Evolutionary conservation across 768 basidiomycete genomes (phyloP).

Genomic region (Termitomyces sp.): DNA sequence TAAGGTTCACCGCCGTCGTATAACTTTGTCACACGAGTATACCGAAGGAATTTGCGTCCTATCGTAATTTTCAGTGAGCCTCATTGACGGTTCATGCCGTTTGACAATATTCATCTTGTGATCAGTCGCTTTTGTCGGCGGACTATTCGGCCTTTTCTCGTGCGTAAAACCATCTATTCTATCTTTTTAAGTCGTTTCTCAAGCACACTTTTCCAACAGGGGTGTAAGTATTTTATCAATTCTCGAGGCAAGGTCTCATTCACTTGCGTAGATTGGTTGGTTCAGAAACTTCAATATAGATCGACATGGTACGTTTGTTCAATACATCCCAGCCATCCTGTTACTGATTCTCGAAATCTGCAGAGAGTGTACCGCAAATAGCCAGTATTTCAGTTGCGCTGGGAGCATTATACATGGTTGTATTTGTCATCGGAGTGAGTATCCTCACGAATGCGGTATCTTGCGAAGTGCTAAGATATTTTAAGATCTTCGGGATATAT

Average conservation of each 20-base stretch:
- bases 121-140: slow-evolving; percentile 41
- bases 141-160: slow-evolving; percentile 62
- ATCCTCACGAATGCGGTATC: background rate
- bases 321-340: background rate
- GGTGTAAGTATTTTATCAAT: slow-evolving; percentile 20
- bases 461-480: background rate
- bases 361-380: slow-evolving; percentile 41
- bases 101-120: background rate
- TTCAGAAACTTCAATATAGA: slow-evolving; percentile 53
- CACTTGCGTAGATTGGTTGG: slow-evolving; percentile 47
- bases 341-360: background rate
- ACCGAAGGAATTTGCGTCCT: slow-evolving; percentile 57
- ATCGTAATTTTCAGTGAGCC: slow-evolving; percentile 44
- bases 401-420: slow-evolving; percentile 52
- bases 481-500: slow-evolving; percentile 44
- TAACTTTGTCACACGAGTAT: slow-evolving; percentile 54
- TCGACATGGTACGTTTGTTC: slow-evolving; percentile 38
- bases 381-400: slow-evolving; percentile 55
- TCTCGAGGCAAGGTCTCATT: background rate
- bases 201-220: slow-evolving; percentile 17
- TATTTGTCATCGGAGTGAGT: slow-evolving; percentile 46
- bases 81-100: background rate
- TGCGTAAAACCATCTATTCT: slow-evolving; percentile 34
- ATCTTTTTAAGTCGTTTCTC: background rate
- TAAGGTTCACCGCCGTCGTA: slow-evolving; percentile 53